phyloP scores from a whole-genome alignment of 225 moss, liverwort and hornwort genomes.

The Bryoerythrophyllum caledonicum region DNA sequence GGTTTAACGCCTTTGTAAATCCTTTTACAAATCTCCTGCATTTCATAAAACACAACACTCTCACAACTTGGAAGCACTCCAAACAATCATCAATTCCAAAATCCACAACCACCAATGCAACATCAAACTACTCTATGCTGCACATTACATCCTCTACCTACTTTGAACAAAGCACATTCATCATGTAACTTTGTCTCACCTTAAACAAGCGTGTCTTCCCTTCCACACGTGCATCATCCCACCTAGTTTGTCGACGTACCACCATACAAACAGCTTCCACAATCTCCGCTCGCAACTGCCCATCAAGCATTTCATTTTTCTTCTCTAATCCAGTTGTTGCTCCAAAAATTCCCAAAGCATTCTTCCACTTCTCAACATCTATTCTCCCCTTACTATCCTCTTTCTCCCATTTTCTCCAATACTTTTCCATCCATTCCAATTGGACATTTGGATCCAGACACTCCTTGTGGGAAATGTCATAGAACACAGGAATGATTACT shows the following conservation, averaged over 20 bases:
- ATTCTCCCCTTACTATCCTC: neutral
- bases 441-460: neutral
- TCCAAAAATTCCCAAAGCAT: neutral
- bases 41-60: too few species aligned
- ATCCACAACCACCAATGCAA: neutral
- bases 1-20: too few species aligned
- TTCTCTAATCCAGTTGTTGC: neutral
- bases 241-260: neutral
- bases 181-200: too few species aligned
- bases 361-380: neutral
- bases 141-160: neutral
- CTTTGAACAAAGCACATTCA: too few species aligned
- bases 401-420: slow-evolving; percentile 1
- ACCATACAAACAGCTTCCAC: neutral
- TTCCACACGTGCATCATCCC: neutral
- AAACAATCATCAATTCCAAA: neutral
- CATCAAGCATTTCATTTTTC: neutral
- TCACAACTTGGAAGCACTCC: too few species aligned
- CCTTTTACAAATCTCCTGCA: too few species aligned
- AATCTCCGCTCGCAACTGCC: neutral
- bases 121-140: too few species aligned
- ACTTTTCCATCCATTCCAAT: neutral
- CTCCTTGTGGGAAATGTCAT: too few species aligned
- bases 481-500: too few species aligned
- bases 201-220: neutral